Base-by-base conservation (phyloP, 2,329 filamentous ascomycete genomes). In the Escovopsis sp. region DNA sequence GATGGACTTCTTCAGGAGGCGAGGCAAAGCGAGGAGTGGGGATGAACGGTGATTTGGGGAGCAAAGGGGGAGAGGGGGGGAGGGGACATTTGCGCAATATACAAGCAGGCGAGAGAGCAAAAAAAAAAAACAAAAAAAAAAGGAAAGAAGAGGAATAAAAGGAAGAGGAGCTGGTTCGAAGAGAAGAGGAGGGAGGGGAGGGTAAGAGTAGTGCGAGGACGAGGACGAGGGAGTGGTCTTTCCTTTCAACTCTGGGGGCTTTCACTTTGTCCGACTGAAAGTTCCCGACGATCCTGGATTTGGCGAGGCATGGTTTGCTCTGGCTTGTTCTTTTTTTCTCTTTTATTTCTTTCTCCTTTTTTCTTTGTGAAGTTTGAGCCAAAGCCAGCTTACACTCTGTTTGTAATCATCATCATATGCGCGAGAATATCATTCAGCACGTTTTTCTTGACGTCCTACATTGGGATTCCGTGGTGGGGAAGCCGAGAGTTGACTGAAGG, bases 1-100 rank as follows among this genome's bases (percentile, higher is more conserved):
- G 34, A 96, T 98, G 88, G 89, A 98, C 65, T 94, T 96, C 63
- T 98, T 98, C 69, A 75, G 91, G 53, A 75, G 88, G 59, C 76
- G 88, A 58, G 85, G 84, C 43, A 86, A 82, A 65, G 85, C 80
- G 52, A 71, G 82, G 55, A 75, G 71, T 43, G 72, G 71, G 33
- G 73, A 77, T 47, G 63, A 69, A 53, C 69, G 70, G 65, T 45
- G 38, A 45, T 40, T 4, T 23, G 23, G 6, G 23, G 6, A 23
- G 23, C 4, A 23, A 23, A 23, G 23, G 23, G 15, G 15, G 15
- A 15, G 15, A 15, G 15, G 15, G 15, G 15, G 15, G 15, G 28
- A 3, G 28, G 11, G 8, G 38, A 35, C 11, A 34, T 39, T 26
- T 40, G 30, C 15, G 35, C 34, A 30, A 36, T 40, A 38, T 12